Conservation (phyloP, 768 basidiomycete species). For the Tulasnella sp. region DNA sequence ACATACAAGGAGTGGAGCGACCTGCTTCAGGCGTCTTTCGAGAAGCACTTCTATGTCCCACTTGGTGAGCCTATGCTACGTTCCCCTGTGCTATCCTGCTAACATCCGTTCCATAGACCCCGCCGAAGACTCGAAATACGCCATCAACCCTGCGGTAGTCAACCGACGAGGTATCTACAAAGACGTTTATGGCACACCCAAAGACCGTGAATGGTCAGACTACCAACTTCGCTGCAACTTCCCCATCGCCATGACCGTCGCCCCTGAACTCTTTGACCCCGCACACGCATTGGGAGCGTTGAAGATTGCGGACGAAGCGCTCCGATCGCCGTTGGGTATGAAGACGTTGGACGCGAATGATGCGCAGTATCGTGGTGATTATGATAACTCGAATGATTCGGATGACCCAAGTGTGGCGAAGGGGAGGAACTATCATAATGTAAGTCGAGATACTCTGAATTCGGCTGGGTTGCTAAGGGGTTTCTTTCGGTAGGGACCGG, state of each 20-base stretch:
- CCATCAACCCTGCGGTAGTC: constrained; percentile 53
- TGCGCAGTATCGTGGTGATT: constrained; percentile 76
- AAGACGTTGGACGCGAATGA: constrained; percentile 86
- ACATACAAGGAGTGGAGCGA: constrained; percentile 86
- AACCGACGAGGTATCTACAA: constrained; percentile 96
- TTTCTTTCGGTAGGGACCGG: constrained; percentile 49
- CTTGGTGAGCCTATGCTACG: constrained; percentile 36
- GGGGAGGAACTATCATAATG: constrained; percentile 90
- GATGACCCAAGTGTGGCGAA: constrained; percentile 76
- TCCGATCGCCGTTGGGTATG: constrained; percentile 90
- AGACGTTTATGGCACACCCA: constrained; percentile 86
- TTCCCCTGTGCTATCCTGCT: not conserved
- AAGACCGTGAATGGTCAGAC: constrained; percentile 87
- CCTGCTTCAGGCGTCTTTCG: constrained; percentile 76
- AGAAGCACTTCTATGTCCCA: constrained; percentile 84
- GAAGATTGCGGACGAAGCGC: constrained; percentile 60
- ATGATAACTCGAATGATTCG: constrained; percentile 90
- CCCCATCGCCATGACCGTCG: constrained; percentile 92
- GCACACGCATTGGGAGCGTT: constrained; percentile 69
- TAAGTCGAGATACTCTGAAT: constrained; percentile 27
- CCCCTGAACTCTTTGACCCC: constrained; percentile 84
- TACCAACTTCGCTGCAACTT: constrained; percentile 93
- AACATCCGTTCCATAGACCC: constrained; percentile 39
- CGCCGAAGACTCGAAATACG: constrained; percentile 55
- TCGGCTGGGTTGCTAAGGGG: constrained; percentile 20